These are phyloP conservation scores for Kregervanrija delftensis DNA, from an alignment of 805 yeast genomes.

Conservation along the genomic window DNA sequence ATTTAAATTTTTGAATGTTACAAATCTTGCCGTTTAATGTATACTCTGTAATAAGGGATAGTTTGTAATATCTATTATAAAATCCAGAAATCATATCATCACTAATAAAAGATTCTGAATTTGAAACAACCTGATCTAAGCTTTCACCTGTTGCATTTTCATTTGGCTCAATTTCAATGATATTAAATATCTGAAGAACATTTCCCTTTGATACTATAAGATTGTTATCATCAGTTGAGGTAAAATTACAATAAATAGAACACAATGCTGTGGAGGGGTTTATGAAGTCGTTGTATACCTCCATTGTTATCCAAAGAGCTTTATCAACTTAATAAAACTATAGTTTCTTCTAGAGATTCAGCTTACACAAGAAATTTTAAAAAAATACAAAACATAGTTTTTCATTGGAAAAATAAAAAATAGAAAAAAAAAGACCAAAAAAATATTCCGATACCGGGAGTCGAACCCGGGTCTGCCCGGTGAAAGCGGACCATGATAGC, in stretches of 20 bases:
- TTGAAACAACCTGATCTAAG: conserved; percentile 10
- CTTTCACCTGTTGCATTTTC: conserved; percentile 11
- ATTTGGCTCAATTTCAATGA: conserved; percentile 22
- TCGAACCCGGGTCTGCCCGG: conserved; percentile 82
- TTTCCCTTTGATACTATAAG: conserved; percentile 68
- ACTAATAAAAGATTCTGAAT: conserved; percentile 15
- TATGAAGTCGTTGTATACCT: conserved; percentile 69
- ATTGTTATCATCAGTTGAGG: conserved; percentile 36
- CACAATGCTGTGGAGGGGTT: conserved; percentile 71
- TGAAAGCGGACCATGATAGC: conserved; percentile 81
- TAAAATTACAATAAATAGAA: conserved; percentile 42
- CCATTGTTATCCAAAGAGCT: conserved; percentile 39
- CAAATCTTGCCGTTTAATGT: conserved; percentile 64
- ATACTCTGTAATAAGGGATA: conserved; percentile 53
- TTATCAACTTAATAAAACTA: too few species aligned
- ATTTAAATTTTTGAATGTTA: conserved; percentile 44
- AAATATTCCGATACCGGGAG: conserved; percentile 70
- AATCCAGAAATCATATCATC: conserved; percentile 16
- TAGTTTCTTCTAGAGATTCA: neutral
- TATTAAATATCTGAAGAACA: conserved; percentile 53
- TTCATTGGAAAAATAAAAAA: neutral
- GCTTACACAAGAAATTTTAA: neutral
- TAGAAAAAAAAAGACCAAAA: conserved; percentile 9
- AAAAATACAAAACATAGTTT: neutral
- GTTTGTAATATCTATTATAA: conserved; percentile 19